These are phyloP conservation scores for Penstemon barbatus DNA, from an alignment of 257 asterid species.

Conservation along the genomic window DNA sequence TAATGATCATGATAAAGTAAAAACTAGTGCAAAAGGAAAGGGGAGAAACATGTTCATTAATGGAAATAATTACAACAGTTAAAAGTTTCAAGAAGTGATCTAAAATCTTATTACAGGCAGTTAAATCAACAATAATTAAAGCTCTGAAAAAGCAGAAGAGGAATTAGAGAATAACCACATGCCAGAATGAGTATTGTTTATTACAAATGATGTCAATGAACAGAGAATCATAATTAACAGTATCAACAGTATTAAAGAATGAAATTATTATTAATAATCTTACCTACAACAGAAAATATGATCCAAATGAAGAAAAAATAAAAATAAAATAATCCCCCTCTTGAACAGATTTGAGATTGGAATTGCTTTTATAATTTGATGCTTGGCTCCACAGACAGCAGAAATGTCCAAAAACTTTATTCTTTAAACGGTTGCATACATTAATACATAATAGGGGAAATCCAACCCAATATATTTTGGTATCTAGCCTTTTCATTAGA, in stretches of 20 bases:
- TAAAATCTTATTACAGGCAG: conserved; percentile 28
- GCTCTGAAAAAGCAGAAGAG: conserved; percentile 30
- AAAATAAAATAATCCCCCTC: too few species aligned
- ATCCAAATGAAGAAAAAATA: not conserved
- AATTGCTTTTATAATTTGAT: not conserved
- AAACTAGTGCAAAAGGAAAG: conserved; percentile 14
- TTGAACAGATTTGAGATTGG: not conserved
- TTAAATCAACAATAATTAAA: conserved; percentile 29
- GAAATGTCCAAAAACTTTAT: not conserved
- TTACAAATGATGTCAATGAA: conserved; percentile 14
- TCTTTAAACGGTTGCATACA: not conserved
- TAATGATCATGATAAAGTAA: not conserved
- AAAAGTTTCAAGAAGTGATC: conserved; percentile 4
- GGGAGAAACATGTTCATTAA: conserved; percentile 18
- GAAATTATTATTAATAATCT: conserved; percentile 19
- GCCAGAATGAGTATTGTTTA: conserved; percentile 34
- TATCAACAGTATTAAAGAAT: conserved; percentile 8
- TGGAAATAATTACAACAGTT: conserved; percentile 28
- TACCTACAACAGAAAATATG: conserved; percentile 26
- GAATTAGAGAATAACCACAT: conserved; percentile 43
- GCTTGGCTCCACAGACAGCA: conserved; percentile 1
- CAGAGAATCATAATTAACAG: conserved; percentile 28
- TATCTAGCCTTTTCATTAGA: too few species aligned
- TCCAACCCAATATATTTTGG: too few species aligned
- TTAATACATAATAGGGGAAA: too few species aligned